Base-by-base conservation (phyloP, 495 filamentous ascomycete genomes). In the Darksidea phi region DNA sequence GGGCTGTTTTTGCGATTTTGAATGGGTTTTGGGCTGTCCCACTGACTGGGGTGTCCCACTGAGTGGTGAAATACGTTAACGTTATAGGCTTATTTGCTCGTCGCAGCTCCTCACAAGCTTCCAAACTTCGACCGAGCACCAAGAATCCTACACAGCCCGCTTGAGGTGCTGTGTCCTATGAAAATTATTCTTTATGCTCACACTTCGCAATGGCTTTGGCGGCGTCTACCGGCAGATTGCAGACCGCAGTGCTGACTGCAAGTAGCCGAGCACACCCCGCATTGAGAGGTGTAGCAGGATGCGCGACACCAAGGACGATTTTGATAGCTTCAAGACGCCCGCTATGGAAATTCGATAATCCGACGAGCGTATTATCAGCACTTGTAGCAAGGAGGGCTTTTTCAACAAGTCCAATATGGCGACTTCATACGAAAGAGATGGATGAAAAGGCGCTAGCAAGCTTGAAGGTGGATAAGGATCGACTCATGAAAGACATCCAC, bases 401-500 rank as follows among this genome's bases (percentile, higher is more conserved):
- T 46, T 42, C 51, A 4, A 51, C 46, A n/a, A 24, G 28, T 2
- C 8, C 57, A 8, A 59, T 49, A 65, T 56, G 58, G 54, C 54
- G 52, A 20, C 20, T 72, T 11, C 53, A 67, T 12, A 70, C 69
- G 18, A 67, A 66, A 24, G 74, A 76, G 56, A 75, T 75, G 72
- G 50, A 58, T 18, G 67, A 68, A n/a, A 25, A 68, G 38, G 47
- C 70, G 6, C 41, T 76, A 12, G 42, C 72, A 13, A 74, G 73
- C 12, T 69, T 88, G 54, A 80, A 79, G 52, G 79, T 85, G 51
- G 80, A 87, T 67, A 77, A 80, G 59, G 76, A 79, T 4, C 76
- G 85, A 57, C 74, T 90, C 64, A 82, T 84, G 62, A 72, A 76
- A 18, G 79, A 84, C 53, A 76, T 89, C 21, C 87, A 89, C 68